A percentile compares a stretch with the other conserved stretches of the same genome.
These are phyloP conservation scores for Pseudocercospora eumusae DNA, from an alignment of 2,329 filamentous ascomycete species.

Conservation along the genomic window DNA sequence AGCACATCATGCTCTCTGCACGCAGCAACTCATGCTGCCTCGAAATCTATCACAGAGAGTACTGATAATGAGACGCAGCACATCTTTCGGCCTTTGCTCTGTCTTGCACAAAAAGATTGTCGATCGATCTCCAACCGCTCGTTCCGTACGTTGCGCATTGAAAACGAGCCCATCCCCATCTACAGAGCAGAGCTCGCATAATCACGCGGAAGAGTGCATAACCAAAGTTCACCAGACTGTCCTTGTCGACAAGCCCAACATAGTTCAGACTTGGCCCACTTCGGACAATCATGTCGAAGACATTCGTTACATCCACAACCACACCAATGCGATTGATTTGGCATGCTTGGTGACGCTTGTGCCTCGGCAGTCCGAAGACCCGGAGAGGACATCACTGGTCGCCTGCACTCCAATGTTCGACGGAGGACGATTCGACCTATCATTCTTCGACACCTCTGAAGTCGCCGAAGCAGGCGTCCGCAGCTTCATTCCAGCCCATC, in stretches of 20 bases:
- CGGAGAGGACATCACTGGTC: not conserved
- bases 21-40: not conserved
- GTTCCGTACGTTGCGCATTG: not conserved
- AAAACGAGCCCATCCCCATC: not conserved
- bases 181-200: not conserved
- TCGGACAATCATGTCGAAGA: not conserved
- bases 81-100: not conserved
- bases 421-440: not conserved
- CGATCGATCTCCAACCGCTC: not conserved
- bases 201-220: not conserved
- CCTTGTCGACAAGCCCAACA: not conserved
- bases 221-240: not conserved
- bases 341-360: not conserved
- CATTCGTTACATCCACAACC: not conserved
- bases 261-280: not conserved
- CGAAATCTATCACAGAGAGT: not conserved
- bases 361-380: not conserved
- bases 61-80: not conserved
- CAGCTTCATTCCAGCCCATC: not conserved
- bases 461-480: not conserved
- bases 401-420: not conserved
- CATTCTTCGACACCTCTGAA: not conserved
- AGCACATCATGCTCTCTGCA: not conserved
- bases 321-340: not conserved
- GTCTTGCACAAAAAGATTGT: not conserved